These are phyloP conservation scores for Cutaneotrichosporon spelunceum DNA, from an alignment of 1,284 basidiomycete genomes.

Conservation along the genomic window DNA sequence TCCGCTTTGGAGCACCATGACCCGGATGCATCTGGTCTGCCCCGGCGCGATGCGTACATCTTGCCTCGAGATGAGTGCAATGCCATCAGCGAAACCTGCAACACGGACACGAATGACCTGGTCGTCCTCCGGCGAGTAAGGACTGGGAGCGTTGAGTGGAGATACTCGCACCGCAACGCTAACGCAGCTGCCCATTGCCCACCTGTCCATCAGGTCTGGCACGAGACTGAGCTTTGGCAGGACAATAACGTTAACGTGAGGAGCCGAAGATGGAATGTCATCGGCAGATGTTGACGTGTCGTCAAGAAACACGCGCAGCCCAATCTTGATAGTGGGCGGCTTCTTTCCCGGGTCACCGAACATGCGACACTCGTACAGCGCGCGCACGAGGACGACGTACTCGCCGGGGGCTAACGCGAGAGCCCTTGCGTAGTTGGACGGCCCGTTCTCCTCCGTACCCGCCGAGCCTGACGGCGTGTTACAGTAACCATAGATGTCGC, in stretches of 20 bases:
- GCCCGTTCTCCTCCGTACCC: background rate
- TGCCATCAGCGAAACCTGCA: background rate
- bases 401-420: conserved; percentile 33
- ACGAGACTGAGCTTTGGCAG: conserved; percentile 20
- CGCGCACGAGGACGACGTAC: conserved; percentile 39
- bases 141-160: conserved; percentile 1
- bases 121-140: background rate
- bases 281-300: background rate
- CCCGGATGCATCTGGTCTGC: conserved; percentile 18
- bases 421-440: conserved; percentile 35
- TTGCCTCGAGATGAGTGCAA: background rate
- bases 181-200: conserved; percentile 38
- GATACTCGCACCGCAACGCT: conserved; percentile 25
- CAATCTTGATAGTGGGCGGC: conserved; percentile 34
- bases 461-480: conserved; percentile 18
- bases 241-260: background rate
- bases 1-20: conserved; percentile 6
- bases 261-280: background rate
- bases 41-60: conserved; percentile 8
- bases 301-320: conserved; percentile 26
- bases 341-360: conserved; percentile 44
- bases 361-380: conserved; percentile 46
- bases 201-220: conserved; percentile 38
- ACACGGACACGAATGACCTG: conserved; percentile 10
- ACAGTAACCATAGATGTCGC: conserved; percentile 47